Base-by-base conservation (phyloP, 1,139 yeast genomes). In the Hansenula lynferdii region DNA sequence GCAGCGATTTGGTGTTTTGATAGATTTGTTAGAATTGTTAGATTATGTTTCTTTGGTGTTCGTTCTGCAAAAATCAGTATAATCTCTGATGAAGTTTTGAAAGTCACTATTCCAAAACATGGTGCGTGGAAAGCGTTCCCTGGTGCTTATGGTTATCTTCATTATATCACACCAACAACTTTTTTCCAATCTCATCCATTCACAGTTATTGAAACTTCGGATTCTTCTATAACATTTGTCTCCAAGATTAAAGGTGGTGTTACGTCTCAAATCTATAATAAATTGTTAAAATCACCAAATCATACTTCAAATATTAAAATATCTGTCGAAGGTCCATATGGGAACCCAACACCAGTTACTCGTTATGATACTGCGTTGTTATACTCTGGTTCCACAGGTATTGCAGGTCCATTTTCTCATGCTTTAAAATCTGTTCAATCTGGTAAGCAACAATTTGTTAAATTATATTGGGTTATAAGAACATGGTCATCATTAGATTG, bases 301-400 rank as follows among this genome's bases (percentile, higher is more conserved):
- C 48, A 51, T 26, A 42, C 51, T 6, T 44, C 50, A 0, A 34
- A 41, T 3, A 48, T 64, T 31, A 53, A 53, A 28, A 67, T 75
- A 6, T 48, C 67, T 5, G 60, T 77, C 11, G 85, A 79, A 49
- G 85, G 85, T 2, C 83, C 85, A 3, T 78, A 78, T 47, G 80
- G 84, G 50, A 57, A 62, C 48, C 57, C 69, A 50, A 52, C 74
- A 49, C 70, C 83, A 53, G 51, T 77, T 37, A 70, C 70, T 43
- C 65, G 72, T 44, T 81, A 72, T 51, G 78, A 75, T 41, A 72
- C 70, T 31, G 65, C 67, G 6, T 56, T 80, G 14, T 65, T 80
- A 40, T 53, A 80, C 43, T 77, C 80, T 1, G 83, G 89, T 49
- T 86, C 89, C 40, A 79, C 81, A 40, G 94, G 94, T 54, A 70